Evolutionary conservation across 768 basidiomycete genomes (phyloP), one percentile per base, ranked within the genome.

Genomic region (Amanita thiersii): DNA sequence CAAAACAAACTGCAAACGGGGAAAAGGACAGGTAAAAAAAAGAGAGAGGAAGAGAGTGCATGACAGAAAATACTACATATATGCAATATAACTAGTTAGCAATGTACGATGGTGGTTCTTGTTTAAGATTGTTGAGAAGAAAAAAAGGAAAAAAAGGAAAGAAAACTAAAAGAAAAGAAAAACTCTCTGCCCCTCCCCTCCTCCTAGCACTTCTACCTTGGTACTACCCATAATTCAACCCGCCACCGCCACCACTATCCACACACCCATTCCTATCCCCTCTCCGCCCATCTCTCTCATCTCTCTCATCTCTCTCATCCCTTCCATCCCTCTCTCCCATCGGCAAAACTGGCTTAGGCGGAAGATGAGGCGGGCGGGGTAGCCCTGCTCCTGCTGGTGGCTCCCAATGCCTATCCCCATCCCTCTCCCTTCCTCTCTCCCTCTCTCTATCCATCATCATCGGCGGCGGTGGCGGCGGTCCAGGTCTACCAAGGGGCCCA

Each of bases 211-310:
- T n/a, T n/a, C n/a, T n/a, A n/a, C n/a, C n/a, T n/a, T n/a, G n/a
- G n/a, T n/a, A n/a, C n/a, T n/a, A 59, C 10, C 55, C 58, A 47
- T 59, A 59, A 43, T 57, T 59, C 40, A 59, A 36, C 15, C 44
- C 50, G 14, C 50, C 53, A 29, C 43, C 43, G 8, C 36, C 45
- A 11, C 43, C 50, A 15, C 46, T 46, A 26, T 46, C 48, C 3
- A 28, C 40, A 17, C 26, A 30, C 12, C 41, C 49, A 38, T 47
- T 47, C 3, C 39, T 26, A 21, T 41, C 23, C 6, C 41, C 37
- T 19, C 18, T 38, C 29, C 44, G 43, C 1, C 29, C 37, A 11
- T 40, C 42, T 21, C 45, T 44, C 4, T 37, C 25, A 40, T 44
- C 34, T 14, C 34, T 21, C 3, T 37, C 43, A 8, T 48, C 48